Percentiles rank a stretch among this genome's conserved stretches.
phyloP scores from a whole-genome alignment of 495 filamentous ascomycete genomes.

The Penicillium salamii region DNA sequence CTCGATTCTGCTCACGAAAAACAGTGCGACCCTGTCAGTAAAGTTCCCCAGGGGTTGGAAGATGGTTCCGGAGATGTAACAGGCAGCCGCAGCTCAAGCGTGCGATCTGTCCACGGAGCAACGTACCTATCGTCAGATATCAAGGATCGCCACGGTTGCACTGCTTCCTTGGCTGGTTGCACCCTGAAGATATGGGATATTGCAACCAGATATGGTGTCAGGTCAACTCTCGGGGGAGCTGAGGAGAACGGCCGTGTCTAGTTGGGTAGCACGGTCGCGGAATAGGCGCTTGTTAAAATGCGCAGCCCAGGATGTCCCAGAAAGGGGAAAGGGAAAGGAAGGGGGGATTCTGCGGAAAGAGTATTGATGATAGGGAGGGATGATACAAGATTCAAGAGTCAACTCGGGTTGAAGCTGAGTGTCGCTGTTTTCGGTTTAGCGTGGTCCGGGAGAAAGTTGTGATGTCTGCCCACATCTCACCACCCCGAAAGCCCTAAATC shows the following conservation, averaged over 20 bases:
- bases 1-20: constrained; percentile 48
- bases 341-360: constrained; percentile 18
- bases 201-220: constrained; percentile 30
- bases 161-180: constrained; percentile 40
- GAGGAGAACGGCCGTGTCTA: constrained; percentile 17
- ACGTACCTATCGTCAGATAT: constrained; percentile 53
- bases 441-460: constrained; percentile 19
- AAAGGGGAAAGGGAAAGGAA: constrained; percentile 16
- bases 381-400: constrained; percentile 18
- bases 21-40: constrained; percentile 30
- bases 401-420: constrained; percentile 41
- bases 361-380: constrained; percentile 23
- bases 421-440: constrained; percentile 47
- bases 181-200: constrained; percentile 36
- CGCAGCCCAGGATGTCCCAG: constrained; percentile 30
- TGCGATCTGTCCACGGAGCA: constrained; percentile 22
- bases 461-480: constrained; percentile 7
- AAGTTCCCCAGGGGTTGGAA: constrained; percentile 3
- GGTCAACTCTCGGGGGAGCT: constrained; percentile 22
- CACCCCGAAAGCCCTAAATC: not conserved
- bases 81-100: constrained; percentile 22
- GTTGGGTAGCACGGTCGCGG: constrained; percentile 16
- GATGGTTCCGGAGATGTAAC: constrained; percentile 9
- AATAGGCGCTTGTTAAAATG: constrained; percentile 20
- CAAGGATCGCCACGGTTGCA: constrained; percentile 49